These are phyloP conservation scores for Phytophthora ohioensis DNA, from an alignment of 352 stramenopile species.

Conservation along the genomic window DNA sequence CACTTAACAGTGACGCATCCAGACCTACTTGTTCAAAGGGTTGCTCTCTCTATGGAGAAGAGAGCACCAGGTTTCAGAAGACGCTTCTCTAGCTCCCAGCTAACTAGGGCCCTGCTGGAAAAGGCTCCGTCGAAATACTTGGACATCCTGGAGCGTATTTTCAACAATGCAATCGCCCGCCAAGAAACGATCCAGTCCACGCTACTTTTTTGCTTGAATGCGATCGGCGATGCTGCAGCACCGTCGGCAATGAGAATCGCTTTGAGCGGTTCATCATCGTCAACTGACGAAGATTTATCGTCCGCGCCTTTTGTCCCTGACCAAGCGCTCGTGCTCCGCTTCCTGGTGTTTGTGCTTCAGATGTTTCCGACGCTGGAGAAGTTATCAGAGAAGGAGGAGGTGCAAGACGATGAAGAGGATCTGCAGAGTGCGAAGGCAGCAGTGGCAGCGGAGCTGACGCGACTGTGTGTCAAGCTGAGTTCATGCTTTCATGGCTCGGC, in stretches of 20 bases:
- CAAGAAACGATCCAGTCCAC: constrained; percentile 65
- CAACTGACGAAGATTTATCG: constrained; percentile 3
- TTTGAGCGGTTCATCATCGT: constrained; percentile 21
- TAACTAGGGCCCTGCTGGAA: constrained; percentile 57
- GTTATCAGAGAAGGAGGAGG: constrained; percentile 66
- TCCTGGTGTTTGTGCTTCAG: constrained; percentile 72
- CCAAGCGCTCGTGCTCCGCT: constrained; percentile 63
- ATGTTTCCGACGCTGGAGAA: constrained; percentile 59
- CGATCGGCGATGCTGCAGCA: constrained; percentile 51
- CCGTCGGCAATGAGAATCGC: constrained; percentile 49
- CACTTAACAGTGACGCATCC: constrained; percentile 70
- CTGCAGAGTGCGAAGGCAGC: constrained; percentile 52
- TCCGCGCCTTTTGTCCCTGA: constrained; percentile 36
- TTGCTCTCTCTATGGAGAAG: constrained; percentile 2
- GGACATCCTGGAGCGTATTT: constrained; percentile 67
- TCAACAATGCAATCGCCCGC: constrained; percentile 54
- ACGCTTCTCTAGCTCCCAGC: constrained; percentile 48
- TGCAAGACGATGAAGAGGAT: constrained; percentile 77
- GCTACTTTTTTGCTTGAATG: constrained; percentile 63
- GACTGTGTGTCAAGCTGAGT: constrained; percentile 61
- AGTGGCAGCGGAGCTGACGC: constrained; percentile 61
- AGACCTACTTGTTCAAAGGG: constrained; percentile 58
- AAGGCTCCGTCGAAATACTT: constrained; percentile 54
- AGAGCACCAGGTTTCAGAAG: neutral
- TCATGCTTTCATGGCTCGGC: constrained; percentile 40